Evolutionary conservation across 1,284 basidiomycete species (phyloP).

Genomic region (Xerocomus nothofagi): DNA sequence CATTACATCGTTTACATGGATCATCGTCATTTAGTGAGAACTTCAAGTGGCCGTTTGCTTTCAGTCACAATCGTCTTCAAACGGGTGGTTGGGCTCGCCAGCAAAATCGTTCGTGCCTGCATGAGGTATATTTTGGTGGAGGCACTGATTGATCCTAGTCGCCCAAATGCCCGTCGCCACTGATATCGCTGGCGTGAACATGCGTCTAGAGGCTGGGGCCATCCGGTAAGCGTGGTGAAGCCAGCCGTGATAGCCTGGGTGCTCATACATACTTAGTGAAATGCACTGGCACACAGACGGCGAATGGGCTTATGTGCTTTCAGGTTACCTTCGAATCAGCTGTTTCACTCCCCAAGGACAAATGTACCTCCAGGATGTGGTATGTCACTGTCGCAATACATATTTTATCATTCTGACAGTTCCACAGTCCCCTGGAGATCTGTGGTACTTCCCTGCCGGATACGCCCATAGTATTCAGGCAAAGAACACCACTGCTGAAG

Average conservation of each 20-base stretch:
- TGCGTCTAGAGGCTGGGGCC: constrained; percentile 56
- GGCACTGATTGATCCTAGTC: constrained; percentile 28
- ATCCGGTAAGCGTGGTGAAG: constrained; percentile 39
- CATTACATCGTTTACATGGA: background rate
- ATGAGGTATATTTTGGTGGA: background rate
- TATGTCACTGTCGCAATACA: constrained; percentile 26
- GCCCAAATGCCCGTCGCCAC: constrained; percentile 46
- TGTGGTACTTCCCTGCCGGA: constrained; percentile 63
- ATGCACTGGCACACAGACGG: constrained; percentile 60
- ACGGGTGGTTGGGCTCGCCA: constrained; percentile 60
- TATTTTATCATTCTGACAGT: constrained; percentile 16
- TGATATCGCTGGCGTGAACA: constrained; percentile 49
- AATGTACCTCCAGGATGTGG: constrained; percentile 49
- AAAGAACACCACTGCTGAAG: constrained; percentile 44
- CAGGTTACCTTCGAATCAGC: constrained; percentile 45
- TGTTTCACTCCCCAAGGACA: constrained; percentile 50
- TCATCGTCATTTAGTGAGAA: constrained; percentile 34
- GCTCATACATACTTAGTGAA: constrained; percentile 39
- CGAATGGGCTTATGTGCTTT: constrained; percentile 56
- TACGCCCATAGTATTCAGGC: constrained; percentile 48
- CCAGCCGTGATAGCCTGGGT: background rate
- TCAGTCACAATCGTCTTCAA: constrained; percentile 54
- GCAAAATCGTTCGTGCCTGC: constrained; percentile 44
- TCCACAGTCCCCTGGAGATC: constrained; percentile 39
- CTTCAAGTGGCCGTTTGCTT: constrained; percentile 60